Conservation (phyloP, 768 basidiomycete genomes). For the Leccinum subtestaceum region DNA sequence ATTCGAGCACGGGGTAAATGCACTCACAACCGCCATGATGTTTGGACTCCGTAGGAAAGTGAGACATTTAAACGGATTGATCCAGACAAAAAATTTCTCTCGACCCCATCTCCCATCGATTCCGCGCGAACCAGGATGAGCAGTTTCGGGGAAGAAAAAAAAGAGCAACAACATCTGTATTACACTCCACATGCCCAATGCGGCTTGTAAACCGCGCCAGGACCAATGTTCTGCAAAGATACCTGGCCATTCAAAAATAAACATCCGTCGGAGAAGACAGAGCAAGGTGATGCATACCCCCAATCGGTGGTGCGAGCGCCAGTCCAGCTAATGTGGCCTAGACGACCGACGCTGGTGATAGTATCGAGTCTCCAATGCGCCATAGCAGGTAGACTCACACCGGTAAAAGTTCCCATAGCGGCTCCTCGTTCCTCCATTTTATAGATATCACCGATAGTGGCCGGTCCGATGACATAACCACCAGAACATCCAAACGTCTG, state of each 20-base stretch:
- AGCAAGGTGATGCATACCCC: conserved; percentile 37
- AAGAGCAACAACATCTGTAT: conserved; percentile 39
- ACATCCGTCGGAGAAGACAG: neutral
- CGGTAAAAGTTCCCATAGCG: conserved; percentile 59
- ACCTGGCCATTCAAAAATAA: conserved; percentile 31
- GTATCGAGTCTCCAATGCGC: neutral
- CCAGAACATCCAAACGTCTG: conserved; percentile 66
- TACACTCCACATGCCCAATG: conserved; percentile 41
- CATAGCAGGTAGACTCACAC: conserved; percentile 31
- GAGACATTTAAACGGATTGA: conserved; percentile 60
- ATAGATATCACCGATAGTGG: conserved; percentile 66
- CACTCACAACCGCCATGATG: conserved; percentile 50
- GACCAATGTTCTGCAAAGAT: conserved; percentile 56
- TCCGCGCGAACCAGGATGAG: conserved; percentile 55
- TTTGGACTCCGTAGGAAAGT: conserved; percentile 57
- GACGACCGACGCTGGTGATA: neutral
- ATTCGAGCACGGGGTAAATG: neutral
- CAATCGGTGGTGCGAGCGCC: conserved; percentile 56
- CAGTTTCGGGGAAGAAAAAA: conserved; percentile 61
- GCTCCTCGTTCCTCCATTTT: conserved; percentile 57
- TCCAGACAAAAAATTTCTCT: conserved; percentile 35
- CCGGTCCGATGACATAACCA: conserved; percentile 54
- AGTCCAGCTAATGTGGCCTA: conserved; percentile 54
- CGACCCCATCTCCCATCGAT: conserved; percentile 42
- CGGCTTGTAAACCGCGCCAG: conserved; percentile 60